Conservation (phyloP, 352 stramenopile species). For the Phytophthora vignae region DNA sequence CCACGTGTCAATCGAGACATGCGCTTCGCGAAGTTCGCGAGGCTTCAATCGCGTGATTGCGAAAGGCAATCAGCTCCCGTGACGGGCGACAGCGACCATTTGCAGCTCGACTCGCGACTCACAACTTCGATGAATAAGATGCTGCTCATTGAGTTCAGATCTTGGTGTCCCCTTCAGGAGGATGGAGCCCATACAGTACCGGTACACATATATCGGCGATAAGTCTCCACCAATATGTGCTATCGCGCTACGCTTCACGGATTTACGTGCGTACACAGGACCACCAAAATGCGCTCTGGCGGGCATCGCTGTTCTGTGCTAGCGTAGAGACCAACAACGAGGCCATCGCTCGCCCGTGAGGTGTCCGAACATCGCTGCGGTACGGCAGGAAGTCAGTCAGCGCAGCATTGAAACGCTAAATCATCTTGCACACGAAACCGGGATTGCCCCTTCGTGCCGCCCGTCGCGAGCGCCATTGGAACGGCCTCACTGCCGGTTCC, state of each 20-base stretch:
- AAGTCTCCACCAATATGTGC: too few relatives aligned
- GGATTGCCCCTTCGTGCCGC: slow-evolving; percentile 13
- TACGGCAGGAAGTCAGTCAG: slow-evolving; percentile 2
- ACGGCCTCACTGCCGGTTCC: slow-evolving; percentile 10
- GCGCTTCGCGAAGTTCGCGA: too few relatives aligned
- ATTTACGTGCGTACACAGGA: background rate
- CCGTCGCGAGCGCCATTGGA: slow-evolving; percentile 13
- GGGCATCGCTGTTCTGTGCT: background rate
- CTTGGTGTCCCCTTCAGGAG: too few relatives aligned
- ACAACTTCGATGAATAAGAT: too few relatives aligned
- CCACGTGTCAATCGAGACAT: background rate
- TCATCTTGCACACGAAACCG: slow-evolving; percentile 37
- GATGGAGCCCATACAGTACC: too few relatives aligned
- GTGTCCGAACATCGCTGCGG: background rate
- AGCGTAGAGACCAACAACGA: background rate
- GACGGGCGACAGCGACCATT: too few relatives aligned
- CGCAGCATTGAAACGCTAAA: slow-evolving; percentile 25
- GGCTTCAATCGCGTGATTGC: too few relatives aligned
- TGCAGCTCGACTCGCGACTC: too few relatives aligned
- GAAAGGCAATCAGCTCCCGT: too few relatives aligned
- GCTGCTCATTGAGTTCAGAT: too few relatives aligned
- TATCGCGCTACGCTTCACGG: too few relatives aligned
- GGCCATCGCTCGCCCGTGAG: background rate
- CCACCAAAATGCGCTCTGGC: background rate
- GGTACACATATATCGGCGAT: too few relatives aligned